Percentiles rank a stretch among this genome's conserved stretches.
These are phyloP conservation scores for Boletus rubescentipes DNA, from an alignment of 768 basidiomycete genomes.

Conservation along the genomic window DNA sequence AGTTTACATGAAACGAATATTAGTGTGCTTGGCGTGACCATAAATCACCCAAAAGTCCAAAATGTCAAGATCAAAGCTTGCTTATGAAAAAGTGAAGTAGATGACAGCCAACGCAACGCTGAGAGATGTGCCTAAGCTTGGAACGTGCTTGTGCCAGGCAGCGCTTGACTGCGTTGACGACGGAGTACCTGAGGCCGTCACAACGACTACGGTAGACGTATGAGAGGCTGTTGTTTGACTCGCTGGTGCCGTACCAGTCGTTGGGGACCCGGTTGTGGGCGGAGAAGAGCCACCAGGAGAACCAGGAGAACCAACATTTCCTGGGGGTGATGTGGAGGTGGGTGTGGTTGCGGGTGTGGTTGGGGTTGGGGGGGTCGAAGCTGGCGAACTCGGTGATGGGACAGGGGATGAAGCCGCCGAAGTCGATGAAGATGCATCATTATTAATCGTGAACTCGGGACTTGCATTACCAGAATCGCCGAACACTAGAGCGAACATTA, in stretches of 20 bases:
- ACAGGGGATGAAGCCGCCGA: constrained; percentile 7
- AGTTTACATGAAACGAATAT: constrained; percentile 7
- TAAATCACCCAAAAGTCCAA: constrained; percentile 11
- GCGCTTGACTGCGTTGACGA: constrained; percentile 20
- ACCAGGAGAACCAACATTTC: not conserved
- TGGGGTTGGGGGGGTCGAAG: constrained; percentile 3
- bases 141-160: constrained; percentile 25
- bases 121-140: constrained; percentile 16
- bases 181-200: not conserved
- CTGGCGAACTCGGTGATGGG: not conserved
- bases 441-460: constrained; percentile 43
- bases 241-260: constrained; percentile 1
- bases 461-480: constrained; percentile 44
- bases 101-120: constrained; percentile 15
- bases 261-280: not conserved
- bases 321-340: not conserved
- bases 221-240: not conserved
- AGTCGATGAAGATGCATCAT: constrained; percentile 53
- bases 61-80: constrained; percentile 5
- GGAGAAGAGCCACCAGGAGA: not conserved
- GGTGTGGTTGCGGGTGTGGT: not conserved
- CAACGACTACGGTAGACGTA: constrained; percentile 7
- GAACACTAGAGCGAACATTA: constrained; percentile 27
- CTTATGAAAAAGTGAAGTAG: constrained; percentile 22
- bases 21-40: constrained; percentile 8